Base-by-base conservation (phyloP, 768 basidiomycete species). In the Lactarius sp. region DNA sequence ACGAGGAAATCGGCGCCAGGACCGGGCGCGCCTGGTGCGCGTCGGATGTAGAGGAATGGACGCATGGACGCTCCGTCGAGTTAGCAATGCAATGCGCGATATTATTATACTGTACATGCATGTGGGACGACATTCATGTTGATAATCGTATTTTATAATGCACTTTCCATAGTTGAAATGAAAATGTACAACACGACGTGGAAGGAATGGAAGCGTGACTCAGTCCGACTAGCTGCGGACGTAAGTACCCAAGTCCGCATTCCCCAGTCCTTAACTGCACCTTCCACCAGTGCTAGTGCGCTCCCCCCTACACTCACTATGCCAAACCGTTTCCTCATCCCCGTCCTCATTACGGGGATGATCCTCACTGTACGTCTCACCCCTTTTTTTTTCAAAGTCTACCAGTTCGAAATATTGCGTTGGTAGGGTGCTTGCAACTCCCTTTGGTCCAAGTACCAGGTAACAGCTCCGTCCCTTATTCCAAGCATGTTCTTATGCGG, bases 271-370 rank as follows among this genome's bases (percentile, higher is more conserved):
- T 27, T 4, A 37, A 37, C 36, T 37, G 36, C 36, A 37, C 12
- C 47, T 6, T 49, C 8, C 47, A 49, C 22, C 47, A 46, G 16
- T 14, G 12, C 41, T 6, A 51, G 50, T 22, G 33, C 33, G 6
- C 10, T 51, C 14, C 2, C n/a, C 34, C 9, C 16, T 33, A 41
- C 20, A 20, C 27, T 27, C 37, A 58, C 56, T 54, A 92, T 92
- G 90, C 81, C 88, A 22, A 77, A 83, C 69, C 81, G 84, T 27
- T 71, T 85, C 66, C 90, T 81, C 73, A 77, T 92, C 59, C 90
- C 90, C 37, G 70, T 89, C 71, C 88, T 98, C 73, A 85, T 98
- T 18, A 85, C 79, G 60, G 94, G 95, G 53, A 97, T 97, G 95
- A 90, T 98, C 71, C 75, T 94, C 63, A 96, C 91, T 18, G 92